Evolutionary conservation across 1,284 basidiomycete species (phyloP).

Genomic region (Cutaneotrichosporon cyanovorans): DNA sequence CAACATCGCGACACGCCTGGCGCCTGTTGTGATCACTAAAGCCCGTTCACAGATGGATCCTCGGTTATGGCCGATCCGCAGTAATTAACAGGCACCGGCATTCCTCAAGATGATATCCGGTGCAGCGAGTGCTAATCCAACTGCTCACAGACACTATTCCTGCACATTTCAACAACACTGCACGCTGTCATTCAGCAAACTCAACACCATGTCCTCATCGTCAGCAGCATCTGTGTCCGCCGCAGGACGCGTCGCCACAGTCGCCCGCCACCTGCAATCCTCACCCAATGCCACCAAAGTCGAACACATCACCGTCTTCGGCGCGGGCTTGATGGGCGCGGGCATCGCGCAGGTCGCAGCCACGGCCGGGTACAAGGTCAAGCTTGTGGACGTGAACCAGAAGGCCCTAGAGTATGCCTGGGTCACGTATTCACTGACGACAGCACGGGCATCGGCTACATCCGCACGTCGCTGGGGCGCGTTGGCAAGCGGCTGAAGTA

Average conservation of each 20-base stretch:
- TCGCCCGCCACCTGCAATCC: slow-evolving; percentile 1
- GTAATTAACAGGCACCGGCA: too few species aligned
- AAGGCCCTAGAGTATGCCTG: slow-evolving; percentile 33
- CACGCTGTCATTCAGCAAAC: too few species aligned
- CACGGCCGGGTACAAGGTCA: slow-evolving; percentile 46
- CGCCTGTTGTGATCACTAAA: too few species aligned
- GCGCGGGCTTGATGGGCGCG: slow-evolving; percentile 51
- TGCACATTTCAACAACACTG: too few species aligned
- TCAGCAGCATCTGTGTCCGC: too few species aligned
- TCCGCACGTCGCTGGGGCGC: slow-evolving; percentile 50
- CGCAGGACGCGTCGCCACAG: slow-evolving; percentile 1
- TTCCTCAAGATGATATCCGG: too few species aligned
- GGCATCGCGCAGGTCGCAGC: slow-evolving; percentile 51
- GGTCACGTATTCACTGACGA: slow-evolving; percentile 13
- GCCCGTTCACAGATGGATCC: too few species aligned
- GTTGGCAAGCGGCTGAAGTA: slow-evolving; percentile 50
- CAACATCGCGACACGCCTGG: too few species aligned
- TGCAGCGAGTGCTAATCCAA: too few species aligned
- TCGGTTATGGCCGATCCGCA: too few species aligned
- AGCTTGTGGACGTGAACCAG: slow-evolving; percentile 46
- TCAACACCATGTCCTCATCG: slow-evolving; percentile 1
- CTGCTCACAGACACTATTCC: too few species aligned
- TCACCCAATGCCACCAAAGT: slow-evolving; percentile 14
- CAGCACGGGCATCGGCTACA: slow-evolving; percentile 52
- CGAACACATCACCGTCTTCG: slow-evolving; percentile 46